Base-by-base conservation (phyloP, 495 filamentous ascomycete species). In the Rhypophila decipiens region DNA sequence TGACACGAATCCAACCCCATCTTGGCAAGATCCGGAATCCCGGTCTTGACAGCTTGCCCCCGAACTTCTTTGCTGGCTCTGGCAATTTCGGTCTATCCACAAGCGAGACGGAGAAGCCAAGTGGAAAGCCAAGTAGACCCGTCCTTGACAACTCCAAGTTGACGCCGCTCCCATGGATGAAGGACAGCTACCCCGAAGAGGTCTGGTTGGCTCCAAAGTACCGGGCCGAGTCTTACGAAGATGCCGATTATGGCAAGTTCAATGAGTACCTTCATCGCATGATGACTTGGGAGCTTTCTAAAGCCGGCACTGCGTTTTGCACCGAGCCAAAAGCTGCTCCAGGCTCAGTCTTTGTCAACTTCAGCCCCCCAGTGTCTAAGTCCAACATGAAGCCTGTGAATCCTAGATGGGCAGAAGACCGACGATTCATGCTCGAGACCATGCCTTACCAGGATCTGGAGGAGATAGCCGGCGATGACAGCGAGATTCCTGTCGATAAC, bases 241-340 rank as follows among this genome's bases (percentile, higher is more conserved):
- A 74, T 42, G 59, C 56, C 7, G 50, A 51, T 2, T 74, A 65
- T 45, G 66, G 62, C 10, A 60, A 52, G 20, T 71, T 71, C 44
- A 55, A 60, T 39, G 47, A 52, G 21, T 27, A 60, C 24, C 56
- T 72, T 19, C 56, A 64, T 31, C 56, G 56, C n/a, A 66, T 65
- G 42, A 54, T 56, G 18, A 56, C 37, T 5, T 74, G 70, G 70
- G 71, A 74, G 40, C 59, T 64, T 39, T 71, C 70, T 4, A 18
- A 47, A 9, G 27, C 47, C 17, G 65, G 65, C 17, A 51, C 37
- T 11, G 51, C 46, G 3, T 20, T 63, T 8, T 53, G 70, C 34
- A 39, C 55, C 7, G 54, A 47, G 5, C 59, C 46, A 22, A 53
- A 39, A n/a, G 39, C 64, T 11, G 56, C 50, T 11, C 61, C 66